phyloP scores from a whole-genome alignment of 192 early-diverging fungal species.

The Tieghemiomyces parasiticus region DNA sequence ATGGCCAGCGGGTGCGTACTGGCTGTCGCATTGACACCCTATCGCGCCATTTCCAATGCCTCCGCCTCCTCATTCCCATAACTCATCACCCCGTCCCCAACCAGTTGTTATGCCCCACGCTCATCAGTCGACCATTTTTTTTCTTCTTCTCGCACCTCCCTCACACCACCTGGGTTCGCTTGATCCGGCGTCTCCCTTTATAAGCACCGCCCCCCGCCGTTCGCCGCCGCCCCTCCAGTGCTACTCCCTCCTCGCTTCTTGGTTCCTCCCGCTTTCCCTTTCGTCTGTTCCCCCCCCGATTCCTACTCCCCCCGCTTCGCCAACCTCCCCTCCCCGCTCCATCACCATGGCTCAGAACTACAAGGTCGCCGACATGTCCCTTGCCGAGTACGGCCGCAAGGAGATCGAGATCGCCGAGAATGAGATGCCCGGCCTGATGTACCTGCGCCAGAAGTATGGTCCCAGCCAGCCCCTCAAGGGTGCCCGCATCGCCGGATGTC shows the following conservation, averaged over 20 bases:
- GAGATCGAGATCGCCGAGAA: constrained; percentile 90
- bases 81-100: too few species aligned
- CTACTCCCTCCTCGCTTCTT: not conserved
- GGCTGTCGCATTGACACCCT: too few species aligned
- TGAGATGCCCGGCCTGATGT: constrained; percentile 99
- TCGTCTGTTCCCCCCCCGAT: not conserved
- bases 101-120: too few species aligned
- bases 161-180: too few species aligned
- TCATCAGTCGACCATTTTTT: too few species aligned
- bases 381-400: constrained; percentile 95
- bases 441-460: constrained; percentile 85
- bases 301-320: not conserved
- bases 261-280: not conserved
- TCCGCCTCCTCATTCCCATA: too few species aligned
- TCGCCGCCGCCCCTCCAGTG: too few species aligned
- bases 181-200: too few species aligned
- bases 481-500: constrained; percentile 92
- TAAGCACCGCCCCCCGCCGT: too few species aligned
- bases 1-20: too few species aligned
- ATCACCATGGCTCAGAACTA: constrained; percentile 9
- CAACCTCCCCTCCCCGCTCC: not conserved
- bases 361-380: constrained; percentile 64
- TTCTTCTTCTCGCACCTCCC: too few species aligned
- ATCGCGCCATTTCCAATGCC: too few species aligned
- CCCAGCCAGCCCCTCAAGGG: constrained; percentile 77